Conservation (phyloP, 306 rosid species). For the Pyrus bretschneideri region DNA sequence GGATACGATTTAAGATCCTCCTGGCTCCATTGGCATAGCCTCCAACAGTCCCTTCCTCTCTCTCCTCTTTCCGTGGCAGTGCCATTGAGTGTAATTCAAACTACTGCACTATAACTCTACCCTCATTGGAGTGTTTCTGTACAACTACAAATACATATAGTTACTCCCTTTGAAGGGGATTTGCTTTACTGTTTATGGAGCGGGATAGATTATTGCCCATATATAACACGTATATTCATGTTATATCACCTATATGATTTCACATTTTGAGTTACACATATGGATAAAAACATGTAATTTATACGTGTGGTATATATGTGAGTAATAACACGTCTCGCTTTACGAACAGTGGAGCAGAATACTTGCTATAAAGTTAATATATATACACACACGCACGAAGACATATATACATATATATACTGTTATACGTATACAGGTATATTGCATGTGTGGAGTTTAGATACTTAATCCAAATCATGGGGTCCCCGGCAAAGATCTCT, state of each 20-base stretch:
- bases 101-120: not conserved
- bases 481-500: conserved; percentile 10
- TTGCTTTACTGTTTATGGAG: not conserved
- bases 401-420: no score
- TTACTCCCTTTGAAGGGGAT: not conserved
- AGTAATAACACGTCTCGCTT: no score
- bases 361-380: not conserved
- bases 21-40: not conserved
- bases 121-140: not conserved
- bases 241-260: no score
- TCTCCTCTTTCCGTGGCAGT: not conserved
- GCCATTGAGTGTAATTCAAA: not conserved
- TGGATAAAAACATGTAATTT: no score
- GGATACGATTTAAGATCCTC: no score
- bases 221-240: not conserved
- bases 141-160: not conserved
- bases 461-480: not conserved
- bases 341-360: no score
- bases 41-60: not conserved
- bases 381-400: no score
- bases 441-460: conserved; percentile 1
- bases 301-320: no score
- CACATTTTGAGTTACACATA: no score
- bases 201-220: not conserved
- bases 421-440: not conserved